Conservation (phyloP, 73 alveolate species). For the Stentor coeruleus region DNA sequence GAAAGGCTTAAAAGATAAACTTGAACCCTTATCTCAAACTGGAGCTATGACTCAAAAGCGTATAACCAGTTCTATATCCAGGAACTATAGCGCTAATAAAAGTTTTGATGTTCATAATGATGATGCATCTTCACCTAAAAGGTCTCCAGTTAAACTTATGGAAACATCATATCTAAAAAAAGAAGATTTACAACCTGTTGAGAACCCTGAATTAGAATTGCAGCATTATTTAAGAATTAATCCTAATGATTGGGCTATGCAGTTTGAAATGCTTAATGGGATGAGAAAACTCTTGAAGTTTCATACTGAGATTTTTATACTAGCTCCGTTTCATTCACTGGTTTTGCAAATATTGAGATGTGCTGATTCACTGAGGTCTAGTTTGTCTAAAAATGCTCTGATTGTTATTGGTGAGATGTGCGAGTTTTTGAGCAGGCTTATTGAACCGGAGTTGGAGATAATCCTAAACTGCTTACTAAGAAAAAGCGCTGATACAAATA, state of each 20-base stretch:
- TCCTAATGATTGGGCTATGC: constrained; percentile 4
- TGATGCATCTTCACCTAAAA: neutral
- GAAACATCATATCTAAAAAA: neutral
- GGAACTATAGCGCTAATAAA: neutral
- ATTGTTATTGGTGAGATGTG: constrained; percentile 41
- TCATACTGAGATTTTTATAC: neutral
- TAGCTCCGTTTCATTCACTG: constrained; percentile 2
- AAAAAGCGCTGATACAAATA: constrained; percentile 36
- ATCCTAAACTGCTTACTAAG: constrained; percentile 30
- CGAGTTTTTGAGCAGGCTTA: constrained; percentile 25
- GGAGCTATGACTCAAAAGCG: neutral
- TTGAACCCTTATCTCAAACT: neutral
- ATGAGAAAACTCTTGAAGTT: constrained; percentile 3
- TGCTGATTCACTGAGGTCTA: constrained; percentile 41
- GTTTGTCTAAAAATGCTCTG: constrained; percentile 33
- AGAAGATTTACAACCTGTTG: constrained; percentile 16
- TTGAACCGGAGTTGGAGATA: constrained; percentile 35
- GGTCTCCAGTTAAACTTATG: neutral
- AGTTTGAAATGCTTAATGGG: constrained; percentile 5
- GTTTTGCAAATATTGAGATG: constrained; percentile 27
- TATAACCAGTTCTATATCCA: neutral
- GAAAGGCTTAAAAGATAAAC: neutral
- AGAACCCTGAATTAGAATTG: constrained; percentile 5
- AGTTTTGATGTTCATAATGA: neutral
- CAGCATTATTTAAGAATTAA: neutral